Evolutionary conservation across 495 filamentous ascomycete genomes (phyloP).

Genomic region (Xylaria castorea): DNA sequence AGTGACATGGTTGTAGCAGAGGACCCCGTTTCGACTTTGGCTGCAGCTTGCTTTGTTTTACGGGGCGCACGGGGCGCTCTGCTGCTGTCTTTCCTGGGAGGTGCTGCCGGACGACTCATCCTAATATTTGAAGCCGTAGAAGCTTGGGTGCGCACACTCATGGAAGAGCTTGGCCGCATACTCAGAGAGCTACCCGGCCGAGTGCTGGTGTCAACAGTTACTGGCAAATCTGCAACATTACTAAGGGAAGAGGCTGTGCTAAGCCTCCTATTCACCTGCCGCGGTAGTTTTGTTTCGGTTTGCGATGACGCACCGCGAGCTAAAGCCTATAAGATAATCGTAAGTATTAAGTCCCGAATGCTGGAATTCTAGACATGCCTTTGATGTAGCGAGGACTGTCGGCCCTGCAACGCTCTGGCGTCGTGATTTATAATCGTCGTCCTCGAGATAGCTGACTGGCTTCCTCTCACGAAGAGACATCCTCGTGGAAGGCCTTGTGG

Average conservation of each 20-base stretch:
- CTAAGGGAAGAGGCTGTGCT: conserved; percentile 47
- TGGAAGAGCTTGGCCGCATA: conserved; percentile 48
- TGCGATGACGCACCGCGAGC: conserved; percentile 47
- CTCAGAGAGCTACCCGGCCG: conserved; percentile 49
- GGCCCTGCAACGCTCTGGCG: conserved; percentile 71
- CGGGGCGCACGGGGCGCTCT: conserved; percentile 45
- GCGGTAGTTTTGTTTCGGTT: conserved; percentile 36
- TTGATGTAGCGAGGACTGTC: conserved; percentile 53
- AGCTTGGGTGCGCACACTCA: conserved; percentile 41
- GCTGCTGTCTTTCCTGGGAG: conserved; percentile 47
- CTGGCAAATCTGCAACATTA: background rate
- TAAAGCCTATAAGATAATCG: conserved; percentile 37
- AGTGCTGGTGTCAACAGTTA: conserved; percentile 30
- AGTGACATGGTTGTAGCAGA: background rate
- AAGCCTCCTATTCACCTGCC: conserved; percentile 46
- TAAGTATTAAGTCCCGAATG: conserved; percentile 15
- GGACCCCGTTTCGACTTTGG: conserved; percentile 45
- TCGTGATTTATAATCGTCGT: conserved; percentile 62
- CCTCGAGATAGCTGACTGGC: conserved; percentile 51
- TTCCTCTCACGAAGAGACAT: conserved; percentile 80
- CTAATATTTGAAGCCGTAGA: conserved; percentile 48
- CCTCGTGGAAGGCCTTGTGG: conserved; percentile 63
- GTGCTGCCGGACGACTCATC: conserved; percentile 50
- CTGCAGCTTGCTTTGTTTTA: conserved; percentile 53
- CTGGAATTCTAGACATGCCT: conserved; percentile 42